Evolutionary conservation across 2,329 filamentous ascomycete species (phyloP), one percentile per base, ranked within the genome.

Genomic region (Trichoderma atrobrunneum): DNA sequence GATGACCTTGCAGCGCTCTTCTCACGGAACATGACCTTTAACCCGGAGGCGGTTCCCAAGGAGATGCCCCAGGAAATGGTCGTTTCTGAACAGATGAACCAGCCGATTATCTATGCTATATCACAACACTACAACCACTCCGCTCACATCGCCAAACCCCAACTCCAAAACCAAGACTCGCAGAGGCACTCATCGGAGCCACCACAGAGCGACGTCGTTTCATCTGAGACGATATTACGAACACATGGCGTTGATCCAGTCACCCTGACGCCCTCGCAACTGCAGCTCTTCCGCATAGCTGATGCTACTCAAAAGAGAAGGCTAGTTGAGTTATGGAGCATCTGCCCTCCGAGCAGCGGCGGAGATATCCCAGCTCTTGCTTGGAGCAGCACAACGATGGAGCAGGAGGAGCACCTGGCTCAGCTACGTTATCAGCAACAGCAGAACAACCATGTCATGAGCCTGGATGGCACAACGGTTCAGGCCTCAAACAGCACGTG

Each of bases 41-140:
- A 85, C 74, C 82, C 85, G 6, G 81, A 83, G 65, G 69, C 69
- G 2, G 70, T 70, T 12, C 72, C 76, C 57, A 75, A 78, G 71
- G 74, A 79, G 48, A 74, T 77, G 36, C 79, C 72, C 69, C 81
- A 78, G 72, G 81, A 80, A 70, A 78, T 77, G 67, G 75, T 72
- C n/a, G 51, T 56, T 14, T 80, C 79, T 73, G 73, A 77, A 56
- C 77, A 79, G 36, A 74, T 59, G 48, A 28, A 78, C 59, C 81
- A 82, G 71, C 84, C 82, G 62, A 91, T 93, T 74, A 85, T 88
- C 74, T 97, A 96, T 83, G 90, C 87, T 72, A 89, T 93, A 76
- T 92, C 93, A 11, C 91, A 93, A 78, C 94, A 97, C 81, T 97
- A 97, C 81, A 91, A 92, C 75, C 93, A 95, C 79, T 94, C 93